phyloP scores from a whole-genome alignment of 2,329 filamentous ascomycete species.

The Botrytis byssoidea region DNA sequence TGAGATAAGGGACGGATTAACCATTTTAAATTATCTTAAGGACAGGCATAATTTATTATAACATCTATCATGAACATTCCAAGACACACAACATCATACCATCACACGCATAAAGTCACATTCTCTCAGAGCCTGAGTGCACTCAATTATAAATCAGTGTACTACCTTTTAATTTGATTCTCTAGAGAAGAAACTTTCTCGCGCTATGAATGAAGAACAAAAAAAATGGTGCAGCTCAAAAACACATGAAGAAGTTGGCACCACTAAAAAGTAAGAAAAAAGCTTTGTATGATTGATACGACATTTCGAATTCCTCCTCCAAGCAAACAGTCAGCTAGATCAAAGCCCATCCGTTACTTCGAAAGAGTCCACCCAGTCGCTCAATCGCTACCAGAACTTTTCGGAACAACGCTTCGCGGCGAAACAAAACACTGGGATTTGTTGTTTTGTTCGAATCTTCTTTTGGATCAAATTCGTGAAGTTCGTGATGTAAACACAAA shows the following conservation, averaged over 20 bases:
- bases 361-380: constrained; percentile 37
- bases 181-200: constrained; percentile 27
- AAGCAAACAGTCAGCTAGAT: constrained; percentile 37
- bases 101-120: neutral
- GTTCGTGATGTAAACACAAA: constrained; percentile 38
- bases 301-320: constrained; percentile 35
- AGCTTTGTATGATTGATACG: constrained; percentile 37
- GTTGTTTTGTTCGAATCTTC: constrained; percentile 35
- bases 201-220: constrained; percentile 26
- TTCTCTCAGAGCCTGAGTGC: neutral
- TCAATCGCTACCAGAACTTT: constrained; percentile 40
- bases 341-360: constrained; percentile 32
- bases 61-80: neutral
- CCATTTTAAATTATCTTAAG: neutral
- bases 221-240: constrained; percentile 25
- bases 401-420: constrained; percentile 38
- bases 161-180: constrained; percentile 30
- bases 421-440: constrained; percentile 35
- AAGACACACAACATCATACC: neutral
- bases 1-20: neutral
- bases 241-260: constrained; percentile 28
- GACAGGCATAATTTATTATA: neutral
- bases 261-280: constrained; percentile 29
- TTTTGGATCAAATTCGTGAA: constrained; percentile 39
- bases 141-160: constrained; percentile 24